Percentiles rank a stretch among this genome's conserved stretches.
Evolutionary conservation across 352 stramenopile species (phyloP).

Genomic region (Phytophthora agathidicida): DNA sequence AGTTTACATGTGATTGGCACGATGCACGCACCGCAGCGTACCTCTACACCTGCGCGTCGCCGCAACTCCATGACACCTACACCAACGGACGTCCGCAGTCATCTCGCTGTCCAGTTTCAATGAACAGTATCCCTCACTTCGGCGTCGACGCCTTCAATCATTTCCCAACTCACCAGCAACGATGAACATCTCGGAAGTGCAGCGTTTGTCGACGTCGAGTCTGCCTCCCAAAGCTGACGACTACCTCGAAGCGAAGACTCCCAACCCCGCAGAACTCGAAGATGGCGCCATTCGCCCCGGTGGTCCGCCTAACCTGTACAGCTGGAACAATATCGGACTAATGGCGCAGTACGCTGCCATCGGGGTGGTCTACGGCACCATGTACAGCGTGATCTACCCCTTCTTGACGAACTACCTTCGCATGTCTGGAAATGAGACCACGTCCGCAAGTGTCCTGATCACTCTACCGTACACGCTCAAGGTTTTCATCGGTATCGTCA

Average conservation of each 20-base stretch:
- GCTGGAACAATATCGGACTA: slow-evolving; percentile 30
- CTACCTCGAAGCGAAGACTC: slow-evolving; percentile 31
- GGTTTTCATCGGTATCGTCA: slow-evolving; percentile 51
- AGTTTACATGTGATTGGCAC: slow-evolving; percentile 22
- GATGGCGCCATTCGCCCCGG: slow-evolving; percentile 40
- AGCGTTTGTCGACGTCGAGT: slow-evolving; percentile 24
- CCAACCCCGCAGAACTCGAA: slow-evolving; percentile 24
- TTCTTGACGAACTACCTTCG: slow-evolving; percentile 36
- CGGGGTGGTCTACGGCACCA: slow-evolving; percentile 38
- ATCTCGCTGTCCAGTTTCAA: neutral
- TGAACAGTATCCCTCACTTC: neutral
- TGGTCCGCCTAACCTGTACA: slow-evolving; percentile 33
- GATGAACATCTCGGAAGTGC: slow-evolving; percentile 13
- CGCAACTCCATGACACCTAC: no score
- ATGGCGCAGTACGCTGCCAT: slow-evolving; percentile 41
- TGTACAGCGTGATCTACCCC: slow-evolving; percentile 32
- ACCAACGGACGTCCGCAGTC: neutral
- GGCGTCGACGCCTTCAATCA: slow-evolving; percentile 5
- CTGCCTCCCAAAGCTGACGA: slow-evolving; percentile 18
- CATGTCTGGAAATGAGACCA: slow-evolving; percentile 31
- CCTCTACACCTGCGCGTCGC: neutral
- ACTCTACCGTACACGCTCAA: slow-evolving; percentile 45
- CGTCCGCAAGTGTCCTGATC: slow-evolving; percentile 42
- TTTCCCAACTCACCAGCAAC: slow-evolving; percentile 11
- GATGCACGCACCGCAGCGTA: slow-evolving; percentile 18